Percentiles rank a stretch among this genome's conserved stretches.
Evolutionary conservation across 345 rosid genomes (phyloP).

Genomic region (Eucalyptus brandiana): DNA sequence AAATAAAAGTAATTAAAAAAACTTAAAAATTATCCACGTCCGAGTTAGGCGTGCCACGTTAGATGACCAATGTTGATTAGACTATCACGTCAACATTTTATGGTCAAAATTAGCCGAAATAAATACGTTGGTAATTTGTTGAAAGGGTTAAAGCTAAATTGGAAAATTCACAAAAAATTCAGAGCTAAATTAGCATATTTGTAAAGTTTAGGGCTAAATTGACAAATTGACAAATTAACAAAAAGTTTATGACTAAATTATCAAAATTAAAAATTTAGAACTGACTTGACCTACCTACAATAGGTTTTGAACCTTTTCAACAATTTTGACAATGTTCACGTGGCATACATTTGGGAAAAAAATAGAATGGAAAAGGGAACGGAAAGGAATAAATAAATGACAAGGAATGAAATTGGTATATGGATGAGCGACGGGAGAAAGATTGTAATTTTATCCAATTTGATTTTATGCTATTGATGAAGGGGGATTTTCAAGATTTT

Average conservation of each 20-base stretch:
- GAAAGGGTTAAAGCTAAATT: background rate
- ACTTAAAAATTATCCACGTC: fast-evolving
- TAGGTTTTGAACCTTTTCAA: background rate
- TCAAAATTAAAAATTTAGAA: fast-evolving
- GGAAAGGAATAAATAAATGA: background rate
- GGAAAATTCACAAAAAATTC: background rate
- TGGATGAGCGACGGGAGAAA: background rate
- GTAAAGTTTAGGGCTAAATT: fast-evolving
- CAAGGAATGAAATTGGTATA: background rate
- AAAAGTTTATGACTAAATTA: fast-evolving
- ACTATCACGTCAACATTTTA: fast-evolving
- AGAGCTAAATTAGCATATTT: fast-evolving
- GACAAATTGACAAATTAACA: no score
- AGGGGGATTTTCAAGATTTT: background rate
- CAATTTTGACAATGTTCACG: background rate
- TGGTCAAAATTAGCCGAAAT: fast-evolving
- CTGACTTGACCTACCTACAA: fast-evolving
- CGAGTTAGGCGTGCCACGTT: fast-evolving
- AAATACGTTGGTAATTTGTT: no score
- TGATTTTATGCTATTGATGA: background rate
- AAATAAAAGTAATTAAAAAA: no score
- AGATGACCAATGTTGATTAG: fast-evolving
- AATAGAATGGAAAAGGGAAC: background rate
- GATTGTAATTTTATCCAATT: background rate
- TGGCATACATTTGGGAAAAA: background rate